Evolutionary conservation across 2,329 filamentous ascomycete species (phyloP).

Genomic region (Myriangium duriaei): DNA sequence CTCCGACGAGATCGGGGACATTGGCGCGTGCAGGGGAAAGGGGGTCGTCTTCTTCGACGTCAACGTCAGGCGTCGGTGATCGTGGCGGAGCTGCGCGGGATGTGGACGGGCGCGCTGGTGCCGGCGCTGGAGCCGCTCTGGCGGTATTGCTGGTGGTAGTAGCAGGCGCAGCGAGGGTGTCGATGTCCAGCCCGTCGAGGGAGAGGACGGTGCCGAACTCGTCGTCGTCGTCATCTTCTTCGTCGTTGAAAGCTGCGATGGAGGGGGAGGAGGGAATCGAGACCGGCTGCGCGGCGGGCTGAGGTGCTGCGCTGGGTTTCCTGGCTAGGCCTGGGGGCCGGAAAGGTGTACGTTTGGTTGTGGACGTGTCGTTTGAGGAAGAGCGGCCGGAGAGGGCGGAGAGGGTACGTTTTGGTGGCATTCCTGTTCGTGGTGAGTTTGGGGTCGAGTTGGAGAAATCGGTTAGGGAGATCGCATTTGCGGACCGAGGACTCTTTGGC

Average conservation of each 20-base stretch:
- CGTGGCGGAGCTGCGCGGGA: too few species aligned
- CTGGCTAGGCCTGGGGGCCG: constrained; percentile 8
- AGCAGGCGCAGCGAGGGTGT: background rate
- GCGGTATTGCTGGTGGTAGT: constrained; percentile 1
- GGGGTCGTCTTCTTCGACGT: constrained; percentile 2
- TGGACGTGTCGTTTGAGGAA: background rate
- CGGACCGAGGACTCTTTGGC: too few species aligned
- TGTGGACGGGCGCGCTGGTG: too few species aligned
- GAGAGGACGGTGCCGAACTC: constrained; percentile 6
- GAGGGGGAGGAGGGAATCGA: too few species aligned
- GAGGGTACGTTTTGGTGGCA: too few species aligned
- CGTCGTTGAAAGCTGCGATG: constrained; percentile 2
- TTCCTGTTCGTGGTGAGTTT: too few species aligned
- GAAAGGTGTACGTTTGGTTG: constrained; percentile 6
- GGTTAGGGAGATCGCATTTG: too few species aligned
- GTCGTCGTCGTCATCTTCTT: constrained; percentile 8
- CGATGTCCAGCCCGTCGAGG: constrained; percentile 4
- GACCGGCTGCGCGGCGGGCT: background rate
- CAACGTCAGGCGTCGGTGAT: too few species aligned
- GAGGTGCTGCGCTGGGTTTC: background rate
- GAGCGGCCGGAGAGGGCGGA: too few species aligned
- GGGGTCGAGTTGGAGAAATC: too few species aligned
- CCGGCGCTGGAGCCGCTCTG: background rate
- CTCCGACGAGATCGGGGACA: background rate
- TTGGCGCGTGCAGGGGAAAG: too few species aligned